Evolutionary conservation across 345 rosid genomes (phyloP).

Genomic region (Ailanthus altissimus): DNA sequence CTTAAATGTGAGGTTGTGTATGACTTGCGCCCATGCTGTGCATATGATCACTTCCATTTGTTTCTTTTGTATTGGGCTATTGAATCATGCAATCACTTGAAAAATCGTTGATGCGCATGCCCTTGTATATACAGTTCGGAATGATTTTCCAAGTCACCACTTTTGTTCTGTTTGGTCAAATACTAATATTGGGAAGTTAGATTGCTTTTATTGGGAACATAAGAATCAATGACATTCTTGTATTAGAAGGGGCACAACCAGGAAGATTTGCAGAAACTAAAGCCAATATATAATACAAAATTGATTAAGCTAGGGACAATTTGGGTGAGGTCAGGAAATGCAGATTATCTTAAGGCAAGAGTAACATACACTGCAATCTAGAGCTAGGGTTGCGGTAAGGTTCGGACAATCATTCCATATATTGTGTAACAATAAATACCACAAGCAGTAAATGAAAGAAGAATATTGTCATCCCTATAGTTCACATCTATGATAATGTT

Average conservation of each 20-base stretch:
- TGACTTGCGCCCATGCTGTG: not conserved
- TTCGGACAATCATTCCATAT: not conserved
- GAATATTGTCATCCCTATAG: not conserved
- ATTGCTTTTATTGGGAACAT: not conserved
- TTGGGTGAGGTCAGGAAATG: not conserved
- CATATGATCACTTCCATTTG: not conserved
- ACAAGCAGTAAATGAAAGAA: not conserved
- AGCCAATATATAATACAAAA: not conserved
- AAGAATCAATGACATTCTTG: not conserved
- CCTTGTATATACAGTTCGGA: no score
- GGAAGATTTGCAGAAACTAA: not conserved
- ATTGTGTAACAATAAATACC: not conserved
- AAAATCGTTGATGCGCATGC: not conserved
- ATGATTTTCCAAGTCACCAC: not conserved
- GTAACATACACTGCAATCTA: not conserved
- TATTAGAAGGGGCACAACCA: not conserved
- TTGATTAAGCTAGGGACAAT: not conserved
- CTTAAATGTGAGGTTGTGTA: conserved; percentile 6
- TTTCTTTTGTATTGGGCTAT: not conserved
- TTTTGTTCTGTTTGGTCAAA: not conserved
- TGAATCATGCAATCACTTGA: not conserved
- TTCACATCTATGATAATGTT: not conserved
- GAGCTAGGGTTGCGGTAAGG: not conserved
- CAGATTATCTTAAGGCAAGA: not conserved
- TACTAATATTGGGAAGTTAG: not conserved